Evolutionary conservation across 1,139 yeast species (phyloP).

Genomic region (Pichia sp.): DNA sequence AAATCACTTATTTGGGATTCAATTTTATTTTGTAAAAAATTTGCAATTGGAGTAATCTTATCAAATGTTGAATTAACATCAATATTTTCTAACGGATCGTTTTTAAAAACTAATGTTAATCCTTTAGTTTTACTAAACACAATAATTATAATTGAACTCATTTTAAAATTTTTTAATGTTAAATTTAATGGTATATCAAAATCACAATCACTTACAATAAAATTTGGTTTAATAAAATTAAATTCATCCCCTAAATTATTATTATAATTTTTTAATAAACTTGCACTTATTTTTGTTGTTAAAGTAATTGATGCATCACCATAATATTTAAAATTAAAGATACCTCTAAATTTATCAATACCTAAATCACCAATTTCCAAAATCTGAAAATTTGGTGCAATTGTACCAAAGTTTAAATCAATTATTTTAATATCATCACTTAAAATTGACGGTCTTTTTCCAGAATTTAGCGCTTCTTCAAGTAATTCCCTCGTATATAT

Average conservation of each 20-base stretch:
- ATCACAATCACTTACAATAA: constrained; percentile 60
- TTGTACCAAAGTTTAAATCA: constrained; percentile 71
- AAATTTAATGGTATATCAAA: constrained; percentile 76
- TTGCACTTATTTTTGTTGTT: constrained; percentile 80
- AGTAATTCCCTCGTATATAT: constrained; percentile 63
- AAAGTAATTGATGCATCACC: constrained; percentile 80
- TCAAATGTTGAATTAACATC: constrained; percentile 83
- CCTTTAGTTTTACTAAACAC: constrained; percentile 82
- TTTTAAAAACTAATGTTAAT: constrained; percentile 76
- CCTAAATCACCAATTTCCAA: constrained; percentile 84
- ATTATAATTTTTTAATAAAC: constrained; percentile 67
- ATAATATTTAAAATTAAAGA: constrained; percentile 70
- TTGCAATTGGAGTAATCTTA: constrained; percentile 75
- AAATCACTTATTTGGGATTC: constrained; percentile 74
- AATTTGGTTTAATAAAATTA: constrained; percentile 57
- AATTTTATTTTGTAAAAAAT: constrained; percentile 73
- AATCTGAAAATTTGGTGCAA: constrained; percentile 74
- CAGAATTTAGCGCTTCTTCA: constrained; percentile 69
- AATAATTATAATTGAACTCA: constrained; percentile 77
- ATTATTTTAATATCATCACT: constrained; percentile 69
- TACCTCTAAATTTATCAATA: constrained; percentile 74
- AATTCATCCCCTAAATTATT: constrained; percentile 39
- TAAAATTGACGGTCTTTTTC: constrained; percentile 66
- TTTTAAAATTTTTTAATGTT: constrained; percentile 63
- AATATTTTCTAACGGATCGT: constrained; percentile 81